These are phyloP conservation scores for Bipolaris cookei DNA, from an alignment of 2,329 filamentous ascomycete species.

Conservation along the genomic window DNA sequence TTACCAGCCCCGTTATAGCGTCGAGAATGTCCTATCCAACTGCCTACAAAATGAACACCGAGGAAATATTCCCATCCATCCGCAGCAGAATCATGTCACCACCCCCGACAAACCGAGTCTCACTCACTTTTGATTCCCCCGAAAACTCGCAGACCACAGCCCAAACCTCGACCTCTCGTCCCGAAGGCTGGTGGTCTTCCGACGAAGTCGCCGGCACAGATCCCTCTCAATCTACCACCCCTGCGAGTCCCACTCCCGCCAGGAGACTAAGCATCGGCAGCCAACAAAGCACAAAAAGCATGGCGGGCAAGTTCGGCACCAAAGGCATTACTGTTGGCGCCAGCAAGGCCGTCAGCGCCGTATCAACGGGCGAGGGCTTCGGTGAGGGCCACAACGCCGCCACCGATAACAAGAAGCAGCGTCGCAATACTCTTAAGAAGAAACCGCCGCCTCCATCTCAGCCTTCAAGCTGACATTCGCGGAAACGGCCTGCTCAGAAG, in stretches of 20 bases:
- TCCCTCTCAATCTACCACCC: constrained; percentile 29
- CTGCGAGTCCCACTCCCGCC: constrained; percentile 17
- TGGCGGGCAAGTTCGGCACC: constrained; percentile 35
- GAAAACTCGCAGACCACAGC: constrained; percentile 38
- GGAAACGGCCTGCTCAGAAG: neutral
- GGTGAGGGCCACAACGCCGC: constrained; percentile 4
- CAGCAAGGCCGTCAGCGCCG: constrained; percentile 41
- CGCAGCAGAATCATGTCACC: constrained; percentile 32
- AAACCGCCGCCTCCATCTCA: constrained; percentile 3
- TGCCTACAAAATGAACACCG: constrained; percentile 9
- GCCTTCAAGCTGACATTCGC: constrained; percentile 1
- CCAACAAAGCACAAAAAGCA: constrained; percentile 32
- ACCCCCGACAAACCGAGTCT: constrained; percentile 25
- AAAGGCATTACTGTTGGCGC: constrained; percentile 45
- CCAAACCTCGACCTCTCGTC: constrained; percentile 40
- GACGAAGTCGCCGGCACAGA: constrained; percentile 47
- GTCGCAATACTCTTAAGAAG: constrained; percentile 14
- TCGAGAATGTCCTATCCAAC: constrained; percentile 14
- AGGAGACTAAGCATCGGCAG: constrained; percentile 36
- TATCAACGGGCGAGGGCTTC: constrained; percentile 33
- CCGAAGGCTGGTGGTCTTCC: constrained; percentile 50
- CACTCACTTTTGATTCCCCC: constrained; percentile 26
- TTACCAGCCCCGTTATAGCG: constrained; percentile 11
- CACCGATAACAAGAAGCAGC: constrained; percentile 8
- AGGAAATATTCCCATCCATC: constrained; percentile 25